Evolutionary conservation across 306 rosid species (phyloP).

Genomic region (Cercis canadensis): DNA sequence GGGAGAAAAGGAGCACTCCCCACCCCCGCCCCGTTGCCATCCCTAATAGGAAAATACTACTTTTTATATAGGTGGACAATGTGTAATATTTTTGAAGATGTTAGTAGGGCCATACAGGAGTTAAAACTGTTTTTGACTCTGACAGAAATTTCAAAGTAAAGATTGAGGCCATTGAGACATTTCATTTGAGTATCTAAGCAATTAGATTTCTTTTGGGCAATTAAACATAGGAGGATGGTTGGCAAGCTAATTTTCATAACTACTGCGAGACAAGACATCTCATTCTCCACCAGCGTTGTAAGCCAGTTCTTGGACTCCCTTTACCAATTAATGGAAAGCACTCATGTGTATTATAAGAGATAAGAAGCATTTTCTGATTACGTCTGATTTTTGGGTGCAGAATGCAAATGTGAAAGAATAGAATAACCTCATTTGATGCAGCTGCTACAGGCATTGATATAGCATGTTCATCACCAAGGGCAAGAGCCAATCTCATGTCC

Average conservation of each 20-base stretch:
- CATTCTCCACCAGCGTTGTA: not conserved
- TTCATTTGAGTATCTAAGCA: too few relatives aligned
- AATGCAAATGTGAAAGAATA: conserved; percentile 10
- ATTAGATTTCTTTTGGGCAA: too few relatives aligned
- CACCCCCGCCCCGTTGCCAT: too few relatives aligned
- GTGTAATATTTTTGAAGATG: too few relatives aligned
- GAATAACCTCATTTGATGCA: conserved; percentile 79
- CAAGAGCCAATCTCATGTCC: conserved; percentile 92
- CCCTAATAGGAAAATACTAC: too few relatives aligned
- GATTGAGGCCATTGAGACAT: too few relatives aligned
- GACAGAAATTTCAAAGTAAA: too few relatives aligned
- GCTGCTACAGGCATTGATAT: conserved; percentile 86
- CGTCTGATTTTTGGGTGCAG: not conserved
- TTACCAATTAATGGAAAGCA: not conserved
- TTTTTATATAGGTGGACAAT: too few relatives aligned
- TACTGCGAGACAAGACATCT: not conserved
- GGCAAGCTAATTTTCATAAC: conserved; percentile 9
- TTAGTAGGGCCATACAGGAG: too few relatives aligned
- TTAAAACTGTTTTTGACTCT: too few relatives aligned
- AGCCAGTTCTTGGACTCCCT: not conserved
- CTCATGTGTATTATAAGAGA: not conserved
- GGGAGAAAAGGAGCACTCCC: too few relatives aligned
- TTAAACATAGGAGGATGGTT: not conserved
- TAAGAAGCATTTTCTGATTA: not conserved
- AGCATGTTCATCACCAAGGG: conserved; percentile 78